Base-by-base conservation (phyloP, 352 stramenopile genomes). In the Aphanomyces invadans region DNA sequence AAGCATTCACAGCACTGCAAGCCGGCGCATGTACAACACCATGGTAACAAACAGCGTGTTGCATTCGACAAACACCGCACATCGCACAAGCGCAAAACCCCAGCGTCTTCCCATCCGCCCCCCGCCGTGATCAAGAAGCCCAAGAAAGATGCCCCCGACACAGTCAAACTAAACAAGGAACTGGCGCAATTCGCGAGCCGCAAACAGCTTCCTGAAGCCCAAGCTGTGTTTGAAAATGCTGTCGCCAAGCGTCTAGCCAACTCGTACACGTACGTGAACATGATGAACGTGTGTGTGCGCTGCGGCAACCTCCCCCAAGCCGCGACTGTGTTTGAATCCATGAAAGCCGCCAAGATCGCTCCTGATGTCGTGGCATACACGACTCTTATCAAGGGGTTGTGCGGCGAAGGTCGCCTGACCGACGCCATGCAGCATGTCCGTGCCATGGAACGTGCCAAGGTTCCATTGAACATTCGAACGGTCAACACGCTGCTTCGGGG, bases 181-280 rank as follows among this genome's bases (percentile, higher is more conserved):
- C 25, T 71, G n/a, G 65, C 65, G 29, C 33, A 62, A 26, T 71
- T 49, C 25, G 65, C 65, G 15, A 62, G 55, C 48, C 54, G 57
- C 3, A 71, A 71, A 23, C 53, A 71, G 19, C 62, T 69, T 25
- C 19, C 21, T 11, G 65, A 71, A 48, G 65, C 65, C 29, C 55
- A 69, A 25, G 55, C 57, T 23, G 60, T 36, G 23, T 71, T 67
- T 39, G 45, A 71, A 15, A 11, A 32, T 17, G 65, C 65, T 4
- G 31, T 49, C 5, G 28, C 12, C 48, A n/a, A 39, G 11, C 29
- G 42, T 10, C 31, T 71, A 7, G 65, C 65, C 31, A 71, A 71
- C 48, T 70, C 65, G 33, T 66, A 71, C 61, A 71, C 65, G n/a
- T 71, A 71, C 29, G 65, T 66, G 31, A 66, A 64, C 45, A 71